Evolutionary conservation across 495 filamentous ascomycete genomes (phyloP), one percentile per base, ranked within the genome.

Genomic region (Cetradonia linearis): DNA sequence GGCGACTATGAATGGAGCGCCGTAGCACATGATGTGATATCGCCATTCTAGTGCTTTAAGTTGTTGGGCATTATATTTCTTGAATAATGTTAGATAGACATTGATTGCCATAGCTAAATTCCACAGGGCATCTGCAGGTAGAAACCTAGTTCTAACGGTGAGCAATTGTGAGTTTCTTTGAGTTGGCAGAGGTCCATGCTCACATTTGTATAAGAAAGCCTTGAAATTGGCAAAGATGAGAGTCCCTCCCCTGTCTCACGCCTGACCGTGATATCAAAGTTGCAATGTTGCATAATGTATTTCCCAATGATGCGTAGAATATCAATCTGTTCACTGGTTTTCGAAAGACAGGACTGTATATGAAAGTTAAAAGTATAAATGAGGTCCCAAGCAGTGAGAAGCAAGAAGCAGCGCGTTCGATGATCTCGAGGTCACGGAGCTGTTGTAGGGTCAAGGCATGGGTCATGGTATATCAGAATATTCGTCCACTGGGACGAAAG

Each of bases 311-410:
- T 3, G 89, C 89, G 67, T 85, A 93, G 70, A 94, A 93, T 9
- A 91, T 83, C 5, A 94, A 74, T 9, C 89, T 81, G 66, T 93
- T 94, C 72, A 95, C 89, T 20, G 90, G 88, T 71, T 91, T 91
- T 59, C 84, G 81, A 64, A 88, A 87, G 36, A 75, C 70, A n/a
- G 73, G 72, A 18, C 77, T 85, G 28, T 72, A 62, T 25, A 81
- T 67, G 63, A 91, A 94, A 38, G 89, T 90, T 57, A 77, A 58
- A 40, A 92, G 81, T 56, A 93, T 85, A 67, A 91, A 85, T 47
- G 81, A 62, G 20, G 84, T 85, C 48, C 88, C 89, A 5, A 85
- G 10, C 3, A 95, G 68, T 1, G 89, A 94, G 66, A 92, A 74
- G n/a, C 80, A 73, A 0, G 87, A 90, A 67, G 81, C 82, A 6